Conservation (phyloP, 75 land plant species). For the Ceratopteris richardii region DNA sequence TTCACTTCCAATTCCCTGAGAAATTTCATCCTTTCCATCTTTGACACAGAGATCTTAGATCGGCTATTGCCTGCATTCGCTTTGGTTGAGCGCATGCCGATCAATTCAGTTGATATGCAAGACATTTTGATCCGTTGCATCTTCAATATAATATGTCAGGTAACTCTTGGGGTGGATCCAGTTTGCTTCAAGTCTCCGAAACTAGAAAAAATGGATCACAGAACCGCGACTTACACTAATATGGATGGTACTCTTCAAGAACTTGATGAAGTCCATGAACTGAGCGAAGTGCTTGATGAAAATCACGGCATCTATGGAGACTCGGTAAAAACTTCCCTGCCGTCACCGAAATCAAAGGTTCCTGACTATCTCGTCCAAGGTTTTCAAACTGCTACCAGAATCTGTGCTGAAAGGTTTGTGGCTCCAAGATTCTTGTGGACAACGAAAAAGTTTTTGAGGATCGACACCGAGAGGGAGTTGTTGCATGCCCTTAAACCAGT, state of each 20-base stretch:
- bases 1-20: conserved; percentile 30
- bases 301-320: conserved; percentile 28
- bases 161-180: conserved; percentile 56
- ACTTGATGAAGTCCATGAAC: conserved; percentile 20
- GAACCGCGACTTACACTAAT: conserved; percentile 24
- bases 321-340: conserved; percentile 30
- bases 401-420: no score
- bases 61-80: no score
- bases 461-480: no score
- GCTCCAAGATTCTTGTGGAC: no score
- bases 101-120: conserved; percentile 14
- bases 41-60: conserved; percentile 25
- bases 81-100: no score
- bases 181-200: conserved; percentile 24
- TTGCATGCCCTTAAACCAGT: no score
- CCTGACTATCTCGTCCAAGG: no score
- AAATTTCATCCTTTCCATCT: conserved; percentile 21
- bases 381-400: no score
- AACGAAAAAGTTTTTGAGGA: no score
- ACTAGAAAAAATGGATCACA: conserved; percentile 35
- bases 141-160: conserved; percentile 53
- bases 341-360: conserved; percentile 41
- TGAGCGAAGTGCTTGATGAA: conserved; percentile 35
- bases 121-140: conserved; percentile 40
- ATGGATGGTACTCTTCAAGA: conserved; percentile 19